These are phyloP conservation scores for Bromus sterilis DNA, from an alignment of 176 grass and related monocot species.

Conservation along the genomic window DNA sequence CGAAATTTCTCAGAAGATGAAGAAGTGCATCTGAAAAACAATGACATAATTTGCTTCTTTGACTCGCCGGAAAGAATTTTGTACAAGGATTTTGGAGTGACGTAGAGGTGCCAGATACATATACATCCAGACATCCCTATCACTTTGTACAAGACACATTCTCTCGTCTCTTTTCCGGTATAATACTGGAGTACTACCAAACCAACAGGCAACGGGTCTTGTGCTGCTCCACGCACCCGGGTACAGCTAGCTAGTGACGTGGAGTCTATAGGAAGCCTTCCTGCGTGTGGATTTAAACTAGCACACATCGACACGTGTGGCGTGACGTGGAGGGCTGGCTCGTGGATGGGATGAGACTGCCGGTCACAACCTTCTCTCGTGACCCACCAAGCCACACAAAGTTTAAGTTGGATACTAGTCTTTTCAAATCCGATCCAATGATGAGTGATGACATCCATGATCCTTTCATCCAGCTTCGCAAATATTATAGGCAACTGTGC, in stretches of 20 bases:
- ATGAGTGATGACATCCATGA: not conserved
- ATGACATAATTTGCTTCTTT: not conserved
- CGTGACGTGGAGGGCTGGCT: not conserved
- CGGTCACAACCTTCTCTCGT: not conserved
- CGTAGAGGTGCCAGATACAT: not conserved
- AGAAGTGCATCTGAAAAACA: not conserved
- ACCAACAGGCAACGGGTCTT: no score
- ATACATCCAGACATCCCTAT: not conserved
- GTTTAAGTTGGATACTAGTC: not conserved
- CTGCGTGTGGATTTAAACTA: not conserved
- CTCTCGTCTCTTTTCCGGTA: not conserved
- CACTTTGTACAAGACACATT: not conserved
- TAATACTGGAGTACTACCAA: no score
- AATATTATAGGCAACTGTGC: not conserved
- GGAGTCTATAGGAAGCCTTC: not conserved
- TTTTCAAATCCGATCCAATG: not conserved
- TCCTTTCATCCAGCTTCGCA: not conserved
- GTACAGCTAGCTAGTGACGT: not conserved
- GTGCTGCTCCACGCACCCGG: no score
- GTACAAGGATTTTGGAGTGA: not conserved
- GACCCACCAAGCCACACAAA: not conserved
- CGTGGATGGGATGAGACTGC: not conserved
- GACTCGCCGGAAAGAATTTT: not conserved
- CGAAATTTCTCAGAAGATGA: not conserved
- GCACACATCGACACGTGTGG: not conserved